Base-by-base conservation (phyloP, 768 basidiomycete genomes). In the Termitomyces sp. region DNA sequence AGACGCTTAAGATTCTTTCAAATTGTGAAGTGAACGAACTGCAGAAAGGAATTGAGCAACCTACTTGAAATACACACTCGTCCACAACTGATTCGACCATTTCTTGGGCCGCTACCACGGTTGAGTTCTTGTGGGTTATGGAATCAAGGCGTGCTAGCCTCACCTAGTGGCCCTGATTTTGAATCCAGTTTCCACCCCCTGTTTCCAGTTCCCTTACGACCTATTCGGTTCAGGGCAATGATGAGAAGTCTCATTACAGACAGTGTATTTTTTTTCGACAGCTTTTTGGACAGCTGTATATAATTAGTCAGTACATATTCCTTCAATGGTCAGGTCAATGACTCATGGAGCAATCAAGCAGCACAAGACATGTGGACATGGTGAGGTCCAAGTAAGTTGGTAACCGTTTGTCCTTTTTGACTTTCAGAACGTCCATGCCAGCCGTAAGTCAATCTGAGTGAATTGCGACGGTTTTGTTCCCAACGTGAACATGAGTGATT, bases 161-260 rank as follows among this genome's bases (percentile, higher is more conserved):
- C n/a, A 40, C 38, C 19, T 11, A 17, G 15, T 37, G 9, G 30
- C 57, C 53, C 48, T 58, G 57, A 51, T 54, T 43, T 55, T 6
- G 32, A 45, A 48, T 17, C 24, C 24, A 53, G 40, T 21, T 19
- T n/a, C 8, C 9, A 40, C 3, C 1, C 2, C 19, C 19, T 40
- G 19, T 21, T 15, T 8, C 8, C 2, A 8, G 12, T 8, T 21
- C 14, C 7, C 6, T 38, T 24, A 37, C 7, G 34, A 28, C 41
- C n/a, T 54, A 47, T 47, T 41, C 45, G 38, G 19, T 38, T 42
- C 1, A 30, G 44, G 19, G 26, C 24, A 14, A 14, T 34, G 15
- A 32, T 24, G 34, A 22, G 14, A 38, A 26, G 12, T 24, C 42
- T 42, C 28, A 34, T 53, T 17, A 34, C 32, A 45, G n/a, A 34